These are phyloP conservation scores for Solanum rostratum DNA, from an alignment of 257 asterid species.

Conservation along the genomic window DNA sequence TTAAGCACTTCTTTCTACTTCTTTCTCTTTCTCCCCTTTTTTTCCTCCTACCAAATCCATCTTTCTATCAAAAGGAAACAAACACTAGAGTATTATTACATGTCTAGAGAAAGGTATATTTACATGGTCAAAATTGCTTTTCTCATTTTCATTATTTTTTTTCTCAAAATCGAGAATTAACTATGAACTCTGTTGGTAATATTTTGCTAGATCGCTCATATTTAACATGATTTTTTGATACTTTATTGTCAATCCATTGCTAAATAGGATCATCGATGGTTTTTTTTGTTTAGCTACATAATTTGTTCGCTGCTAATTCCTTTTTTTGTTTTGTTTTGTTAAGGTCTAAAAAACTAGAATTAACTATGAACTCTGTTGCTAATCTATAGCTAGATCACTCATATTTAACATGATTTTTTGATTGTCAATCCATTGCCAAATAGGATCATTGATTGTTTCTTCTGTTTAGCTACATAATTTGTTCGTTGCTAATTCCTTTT, in stretches of 20 bases:
- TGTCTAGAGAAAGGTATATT: conserved; percentile 66
- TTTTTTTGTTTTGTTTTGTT: too few species aligned
- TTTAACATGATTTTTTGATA: not conserved
- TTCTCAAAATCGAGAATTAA: not conserved
- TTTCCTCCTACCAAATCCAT: not conserved
- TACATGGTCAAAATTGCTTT: not conserved
- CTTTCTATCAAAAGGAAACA: not conserved
- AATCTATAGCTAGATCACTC: not conserved
- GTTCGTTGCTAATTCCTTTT: not conserved
- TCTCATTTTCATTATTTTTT: not conserved
- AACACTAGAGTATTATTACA: conserved; percentile 17
- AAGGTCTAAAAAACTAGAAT: not conserved
- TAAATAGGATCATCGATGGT: not conserved
- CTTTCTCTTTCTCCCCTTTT: not conserved
- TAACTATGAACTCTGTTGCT: not conserved
- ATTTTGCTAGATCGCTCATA: too few species aligned
- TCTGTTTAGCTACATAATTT: not conserved
- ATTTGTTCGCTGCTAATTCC: not conserved
- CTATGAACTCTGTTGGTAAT: not conserved
- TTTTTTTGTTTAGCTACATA: not conserved
- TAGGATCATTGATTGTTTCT: not conserved
- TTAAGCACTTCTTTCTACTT: conserved; percentile 12
- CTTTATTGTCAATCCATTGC: too few species aligned
- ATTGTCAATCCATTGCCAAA: not conserved
- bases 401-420: not conserved